Evolutionary conservation across 2,329 filamentous ascomycete genomes (phyloP).

Genomic region (Pseudohalonectria lignicola): DNA sequence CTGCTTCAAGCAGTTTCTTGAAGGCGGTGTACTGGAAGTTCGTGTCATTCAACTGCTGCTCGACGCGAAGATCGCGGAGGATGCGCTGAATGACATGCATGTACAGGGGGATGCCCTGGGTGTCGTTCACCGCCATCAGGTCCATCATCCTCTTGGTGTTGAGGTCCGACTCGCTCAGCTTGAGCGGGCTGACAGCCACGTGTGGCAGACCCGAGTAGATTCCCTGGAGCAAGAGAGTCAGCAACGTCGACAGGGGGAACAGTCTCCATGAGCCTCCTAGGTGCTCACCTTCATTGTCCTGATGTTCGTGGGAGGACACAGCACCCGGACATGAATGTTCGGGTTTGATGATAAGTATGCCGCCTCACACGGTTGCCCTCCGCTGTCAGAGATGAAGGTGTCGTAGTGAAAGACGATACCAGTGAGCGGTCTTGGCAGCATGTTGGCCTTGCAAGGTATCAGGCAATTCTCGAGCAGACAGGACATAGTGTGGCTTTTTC

Average conservation of each 20-base stretch:
- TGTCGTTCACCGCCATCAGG: conserved; percentile 42
- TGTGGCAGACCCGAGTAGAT: conserved; percentile 30
- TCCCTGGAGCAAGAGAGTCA: conserved; percentile 14
- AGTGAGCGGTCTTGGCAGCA: conserved; percentile 39
- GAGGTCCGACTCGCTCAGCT: conserved; percentile 38
- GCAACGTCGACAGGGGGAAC: conserved; percentile 1
- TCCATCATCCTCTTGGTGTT: conserved; percentile 48
- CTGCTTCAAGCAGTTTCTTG: conserved; percentile 19
- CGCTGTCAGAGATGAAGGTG: conserved; percentile 34
- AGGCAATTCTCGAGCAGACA: conserved; percentile 48
- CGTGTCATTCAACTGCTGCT: no score
- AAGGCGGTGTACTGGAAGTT: conserved; percentile 43
- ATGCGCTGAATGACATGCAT: conserved; percentile 43
- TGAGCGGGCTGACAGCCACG: conserved; percentile 36
- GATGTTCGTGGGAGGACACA: conserved; percentile 44
- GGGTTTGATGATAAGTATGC: conserved; percentile 37
- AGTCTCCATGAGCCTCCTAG: neutral
- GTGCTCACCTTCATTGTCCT: conserved; percentile 21
- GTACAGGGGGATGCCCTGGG: conserved; percentile 38
- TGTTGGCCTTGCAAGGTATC: conserved; percentile 28
- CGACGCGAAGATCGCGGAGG: conserved; percentile 41
- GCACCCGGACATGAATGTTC: conserved; percentile 34
- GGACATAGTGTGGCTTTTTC: conserved; percentile 51
- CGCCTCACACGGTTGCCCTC: conserved; percentile 46
- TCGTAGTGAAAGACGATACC: conserved; percentile 58